Evolutionary conservation across 139 green algal species (phyloP), one percentile per base, ranked within the genome.

Genomic region (Nannochloris sp.): DNA sequence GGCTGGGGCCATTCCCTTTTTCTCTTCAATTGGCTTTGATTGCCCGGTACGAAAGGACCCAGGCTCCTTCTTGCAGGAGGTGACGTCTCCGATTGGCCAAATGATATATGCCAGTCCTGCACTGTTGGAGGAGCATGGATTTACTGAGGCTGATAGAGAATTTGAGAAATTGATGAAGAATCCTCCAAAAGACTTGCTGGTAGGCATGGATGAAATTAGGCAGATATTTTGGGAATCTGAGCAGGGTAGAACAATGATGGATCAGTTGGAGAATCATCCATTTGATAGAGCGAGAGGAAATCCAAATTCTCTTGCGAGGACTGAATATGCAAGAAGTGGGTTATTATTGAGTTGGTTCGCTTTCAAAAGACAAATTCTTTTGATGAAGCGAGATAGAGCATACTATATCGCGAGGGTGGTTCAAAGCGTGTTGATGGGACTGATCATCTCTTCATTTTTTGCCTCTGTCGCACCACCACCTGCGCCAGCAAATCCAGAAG

Each of bases 1-100:
- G 45, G 13, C 36, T 2, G 67, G 70, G 26, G 70, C 78, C n/a
- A 51, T 89, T 55, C 61, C 73, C 25, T 85, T 85, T 71, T 87
- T 91, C 43, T 59, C 6, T n/a, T 49, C 53, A 36, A 59, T 89
- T 62, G 80, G 82, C 51, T 89, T 88, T 55, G 57, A 56, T 6
- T 87, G 80, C 69, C 85, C 85, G 12, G 29, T 72, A 4, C 68
- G 85, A 49, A 91, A 92, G 64, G 85, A 92, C 57, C 58, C 77
- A 10, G 74, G 79, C 2, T 82, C 69, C 46, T 92, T 88, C 63
- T 71, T 92, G 49, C 76, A 86, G 68, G 85, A 77, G 49, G 70
- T 77, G n/a, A 73, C 70, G 10, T 73, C 70, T 2, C 70, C 70
- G 0, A 30, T 69, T 43, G 70, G 70, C 3, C 65, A 73, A 50